Percentiles rank a stretch among this genome's conserved stretches.
Conservation (phyloP, 768 basidiomycete genomes). For the Kwoniella sp. region DNA sequence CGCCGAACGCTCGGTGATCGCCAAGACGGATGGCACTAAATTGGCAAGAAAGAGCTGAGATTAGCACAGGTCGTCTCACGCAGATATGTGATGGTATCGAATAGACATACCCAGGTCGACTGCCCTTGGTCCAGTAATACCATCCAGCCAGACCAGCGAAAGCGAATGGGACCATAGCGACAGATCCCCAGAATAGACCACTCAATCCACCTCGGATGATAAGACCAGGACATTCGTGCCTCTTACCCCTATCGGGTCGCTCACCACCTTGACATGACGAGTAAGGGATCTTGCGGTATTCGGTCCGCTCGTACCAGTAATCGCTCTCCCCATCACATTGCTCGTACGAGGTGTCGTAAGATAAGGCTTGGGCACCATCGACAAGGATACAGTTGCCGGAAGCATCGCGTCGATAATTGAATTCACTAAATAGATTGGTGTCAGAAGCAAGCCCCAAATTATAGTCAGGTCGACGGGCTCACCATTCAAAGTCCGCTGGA, state of each 20-base stretch:
- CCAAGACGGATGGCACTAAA: slow-evolving; percentile 47
- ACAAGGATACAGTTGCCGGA: slow-evolving; percentile 76
- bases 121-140: slow-evolving; percentile 78
- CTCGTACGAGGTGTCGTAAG: slow-evolving; percentile 55
- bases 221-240: slow-evolving; percentile 77
- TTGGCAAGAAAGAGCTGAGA: background rate
- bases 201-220: slow-evolving; percentile 63
- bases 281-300: slow-evolving; percentile 86
- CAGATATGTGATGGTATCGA: too few species aligned
- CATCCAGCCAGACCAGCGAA: slow-evolving; percentile 75
- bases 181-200: slow-evolving; percentile 78
- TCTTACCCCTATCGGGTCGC: slow-evolving; percentile 72
- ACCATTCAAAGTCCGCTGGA: slow-evolving; percentile 91
- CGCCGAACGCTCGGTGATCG: slow-evolving; percentile 55
- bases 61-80: background rate
- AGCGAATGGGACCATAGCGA: slow-evolving; percentile 73
- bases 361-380: slow-evolving; percentile 66
- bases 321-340: slow-evolving; percentile 58
- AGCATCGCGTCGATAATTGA: slow-evolving; percentile 75
- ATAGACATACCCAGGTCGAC: slow-evolving; percentile 70
- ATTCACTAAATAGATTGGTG: too few species aligned
- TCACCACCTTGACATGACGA: slow-evolving; percentile 81
- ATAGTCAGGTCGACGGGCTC: slow-evolving; percentile 52
- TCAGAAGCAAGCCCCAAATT: too few species aligned
- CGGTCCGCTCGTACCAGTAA: slow-evolving; percentile 91